Evolutionary conservation across 768 basidiomycete genomes (phyloP).

Genomic region (Tubosaeta sp.): DNA sequence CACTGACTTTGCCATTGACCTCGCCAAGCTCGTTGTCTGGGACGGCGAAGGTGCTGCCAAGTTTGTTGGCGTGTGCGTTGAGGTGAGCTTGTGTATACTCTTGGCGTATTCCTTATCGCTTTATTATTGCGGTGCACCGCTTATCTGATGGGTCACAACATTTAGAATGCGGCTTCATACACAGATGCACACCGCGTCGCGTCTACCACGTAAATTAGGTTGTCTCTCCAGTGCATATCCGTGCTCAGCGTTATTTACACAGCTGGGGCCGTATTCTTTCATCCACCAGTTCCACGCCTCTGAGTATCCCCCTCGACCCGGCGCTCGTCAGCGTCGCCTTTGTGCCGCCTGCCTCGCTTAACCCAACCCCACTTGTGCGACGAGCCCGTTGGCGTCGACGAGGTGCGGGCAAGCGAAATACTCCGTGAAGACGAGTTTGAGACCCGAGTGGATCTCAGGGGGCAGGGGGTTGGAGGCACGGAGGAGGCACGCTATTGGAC

Average conservation of each 20-base stretch:
- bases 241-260: background rate
- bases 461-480: constrained; percentile 45
- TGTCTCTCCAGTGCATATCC: background rate
- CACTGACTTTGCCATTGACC: constrained; percentile 22
- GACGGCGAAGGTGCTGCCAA: constrained; percentile 35
- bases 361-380: constrained; percentile 62
- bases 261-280: constrained; percentile 98
- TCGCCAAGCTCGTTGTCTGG: no score
- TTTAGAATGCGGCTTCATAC: constrained; percentile 75
- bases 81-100: no score
- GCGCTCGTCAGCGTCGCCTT: constrained; percentile 83
- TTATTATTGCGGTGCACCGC: background rate
- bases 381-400: constrained; percentile 86
- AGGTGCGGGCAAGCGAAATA: constrained; percentile 81
- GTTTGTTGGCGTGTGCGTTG: no score
- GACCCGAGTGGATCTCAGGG: constrained; percentile 74
- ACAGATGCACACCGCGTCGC: constrained; percentile 88
- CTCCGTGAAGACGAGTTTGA: constrained; percentile 79
- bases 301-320: constrained; percentile 60
- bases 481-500: constrained; percentile 91
- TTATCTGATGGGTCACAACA: constrained; percentile 6
- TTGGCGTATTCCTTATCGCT: no score
- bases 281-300: constrained; percentile 78
- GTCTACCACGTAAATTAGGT: constrained; percentile 81
- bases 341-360: constrained; percentile 58